phyloP scores from a whole-genome alignment of 305 asterid genomes.

The Fraxinus xanthoxyloides region DNA sequence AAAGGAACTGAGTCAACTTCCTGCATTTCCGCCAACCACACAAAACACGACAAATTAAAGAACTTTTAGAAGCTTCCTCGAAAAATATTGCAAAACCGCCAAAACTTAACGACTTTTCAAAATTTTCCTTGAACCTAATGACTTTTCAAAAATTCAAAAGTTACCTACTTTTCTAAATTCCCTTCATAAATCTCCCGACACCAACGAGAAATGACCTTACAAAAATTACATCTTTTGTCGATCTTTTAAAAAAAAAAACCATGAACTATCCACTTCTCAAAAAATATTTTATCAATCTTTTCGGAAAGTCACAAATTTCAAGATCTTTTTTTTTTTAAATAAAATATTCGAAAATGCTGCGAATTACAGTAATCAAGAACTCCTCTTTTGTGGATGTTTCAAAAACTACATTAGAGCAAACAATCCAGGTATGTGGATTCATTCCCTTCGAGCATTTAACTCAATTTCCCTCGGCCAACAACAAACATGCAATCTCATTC shows the following conservation, averaged over 20 bases:
- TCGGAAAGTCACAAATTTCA: not conserved
- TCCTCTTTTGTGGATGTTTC: constrained; percentile 9
- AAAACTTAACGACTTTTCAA: not conserved
- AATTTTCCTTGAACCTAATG: not conserved
- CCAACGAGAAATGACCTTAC: not conserved
- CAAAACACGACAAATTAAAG: constrained; percentile 1
- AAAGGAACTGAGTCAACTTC: constrained; percentile 38
- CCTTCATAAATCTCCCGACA: not conserved
- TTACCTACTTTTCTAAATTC: not conserved
- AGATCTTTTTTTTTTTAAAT: not conserved
- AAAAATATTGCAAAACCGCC: not conserved
- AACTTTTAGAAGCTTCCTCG: not conserved
- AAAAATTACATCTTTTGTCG: not conserved
- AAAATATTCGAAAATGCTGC: not conserved
- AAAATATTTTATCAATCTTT: not conserved
- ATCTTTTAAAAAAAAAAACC: not conserved
- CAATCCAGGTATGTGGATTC: constrained; percentile 20
- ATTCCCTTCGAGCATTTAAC: constrained; percentile 4
- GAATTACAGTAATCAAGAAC: not conserved
- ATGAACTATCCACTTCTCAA: not conserved
- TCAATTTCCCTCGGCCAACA: not conserved
- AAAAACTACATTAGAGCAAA: constrained; percentile 1
- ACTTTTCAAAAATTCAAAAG: not conserved
- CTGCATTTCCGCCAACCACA: constrained; percentile 28
- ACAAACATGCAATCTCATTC: constrained; percentile 6